Percentiles rank a stretch among this genome's conserved stretches.
phyloP scores from a whole-genome alignment of 495 filamentous ascomycete species.

The Tuber borchii region DNA sequence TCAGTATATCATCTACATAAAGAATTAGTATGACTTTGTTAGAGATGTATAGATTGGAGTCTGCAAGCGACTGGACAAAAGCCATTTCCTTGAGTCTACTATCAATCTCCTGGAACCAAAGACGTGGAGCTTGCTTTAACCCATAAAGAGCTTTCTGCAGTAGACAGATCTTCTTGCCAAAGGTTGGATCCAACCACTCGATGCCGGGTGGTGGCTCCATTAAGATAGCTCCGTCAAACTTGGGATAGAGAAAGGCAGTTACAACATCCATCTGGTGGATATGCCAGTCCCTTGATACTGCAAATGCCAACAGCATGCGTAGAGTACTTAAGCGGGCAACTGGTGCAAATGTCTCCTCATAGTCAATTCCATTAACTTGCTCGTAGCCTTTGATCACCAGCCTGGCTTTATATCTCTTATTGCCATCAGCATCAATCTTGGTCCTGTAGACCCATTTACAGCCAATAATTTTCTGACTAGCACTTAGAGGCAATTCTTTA shows the following conservation, averaged over 20 bases:
- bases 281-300: conserved; percentile 12
- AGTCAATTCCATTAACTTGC: conserved; percentile 23
- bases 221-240: conserved; percentile 7
- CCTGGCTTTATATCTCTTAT: conserved; percentile 17
- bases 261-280: conserved; percentile 24
- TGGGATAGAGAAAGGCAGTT: conserved; percentile 19
- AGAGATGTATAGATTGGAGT: neutral
- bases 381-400: conserved; percentile 26
- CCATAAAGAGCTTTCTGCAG: conserved; percentile 1
- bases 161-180: neutral
- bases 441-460: conserved; percentile 27
- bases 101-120: conserved; percentile 13
- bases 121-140: conserved; percentile 3
- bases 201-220: conserved; percentile 10
- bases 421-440: conserved; percentile 13
- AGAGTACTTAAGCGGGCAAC: conserved; percentile 16
- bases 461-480: too few relatives aligned
- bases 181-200: neutral
- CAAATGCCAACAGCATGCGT: conserved; percentile 2
- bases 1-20: conserved; percentile 14
- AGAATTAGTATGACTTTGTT: neutral
- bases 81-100: neutral
- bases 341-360: conserved; percentile 23
- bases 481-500: too few relatives aligned
- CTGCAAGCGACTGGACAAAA: conserved; percentile 4